A percentile compares a stretch with the other conserved stretches of the same genome.
Evolutionary conservation across 345 rosid species (phyloP).

Genomic region (Lenwebbia sp.): DNA sequence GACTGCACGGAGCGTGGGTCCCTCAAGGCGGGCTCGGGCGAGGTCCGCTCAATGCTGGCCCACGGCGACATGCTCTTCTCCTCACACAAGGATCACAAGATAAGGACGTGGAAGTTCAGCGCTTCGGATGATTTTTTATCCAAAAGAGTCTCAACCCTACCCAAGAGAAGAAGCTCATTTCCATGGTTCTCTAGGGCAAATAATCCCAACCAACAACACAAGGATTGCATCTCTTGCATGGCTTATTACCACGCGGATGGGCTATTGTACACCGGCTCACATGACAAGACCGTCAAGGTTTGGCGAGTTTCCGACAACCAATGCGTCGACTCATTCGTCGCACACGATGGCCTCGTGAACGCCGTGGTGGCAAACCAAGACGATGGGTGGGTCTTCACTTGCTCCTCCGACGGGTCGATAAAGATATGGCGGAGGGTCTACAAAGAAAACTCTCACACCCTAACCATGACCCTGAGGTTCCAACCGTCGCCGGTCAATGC

Average conservation of each 20-base stretch:
- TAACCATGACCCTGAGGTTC: slow-evolving; percentile 35
- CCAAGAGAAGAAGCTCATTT: slow-evolving; percentile 9
- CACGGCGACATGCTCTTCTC: slow-evolving; percentile 37
- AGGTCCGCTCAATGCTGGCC: slow-evolving; percentile 24
- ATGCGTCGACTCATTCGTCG: slow-evolving; percentile 38
- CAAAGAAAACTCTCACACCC: slow-evolving; percentile 33
- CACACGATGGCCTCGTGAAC: slow-evolving; percentile 35
- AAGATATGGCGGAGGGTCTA: slow-evolving; percentile 43
- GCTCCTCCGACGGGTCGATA: slow-evolving; percentile 39
- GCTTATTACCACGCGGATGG: slow-evolving; percentile 39
- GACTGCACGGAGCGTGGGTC: slow-evolving; percentile 28
- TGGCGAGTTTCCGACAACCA: slow-evolving; percentile 27
- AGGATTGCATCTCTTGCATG: slow-evolving; percentile 34
- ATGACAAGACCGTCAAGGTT: slow-evolving; percentile 32
- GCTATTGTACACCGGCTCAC: slow-evolving; percentile 27
- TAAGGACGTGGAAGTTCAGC: slow-evolving; percentile 31
- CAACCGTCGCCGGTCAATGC: slow-evolving; percentile 42
- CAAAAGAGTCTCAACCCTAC: slow-evolving; percentile 26
- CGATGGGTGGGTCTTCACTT: slow-evolving; percentile 43
- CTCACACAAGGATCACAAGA: slow-evolving; percentile 28
- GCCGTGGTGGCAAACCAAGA: slow-evolving; percentile 39
- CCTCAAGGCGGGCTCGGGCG: slow-evolving; percentile 23
- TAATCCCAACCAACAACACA: slow-evolving; percentile 17
- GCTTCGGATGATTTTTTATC: slow-evolving; percentile 12
- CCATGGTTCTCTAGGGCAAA: slow-evolving; percentile 9